Base-by-base conservation (phyloP, 768 basidiomycete species). In the Phaeolepiota aurea region DNA sequence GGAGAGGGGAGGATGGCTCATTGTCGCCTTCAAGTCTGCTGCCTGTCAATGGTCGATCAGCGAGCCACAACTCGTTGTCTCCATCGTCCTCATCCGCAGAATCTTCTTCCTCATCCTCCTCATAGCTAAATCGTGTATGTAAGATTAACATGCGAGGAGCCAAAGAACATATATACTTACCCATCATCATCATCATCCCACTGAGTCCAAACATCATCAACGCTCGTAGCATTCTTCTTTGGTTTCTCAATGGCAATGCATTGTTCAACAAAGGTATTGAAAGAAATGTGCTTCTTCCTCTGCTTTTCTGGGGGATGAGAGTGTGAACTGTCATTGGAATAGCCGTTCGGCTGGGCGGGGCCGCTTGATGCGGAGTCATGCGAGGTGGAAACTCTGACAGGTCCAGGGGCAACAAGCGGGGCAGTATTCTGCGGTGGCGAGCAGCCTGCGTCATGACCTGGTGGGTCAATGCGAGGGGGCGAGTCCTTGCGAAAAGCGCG, bases 201-300 rank as follows among this genome's bases (percentile, higher is more conserved):
- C 12, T 50, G 44, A 40, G 41, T 38, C 32, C 42, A 31, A 39
- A 31, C 31, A 25, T 45, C 59, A 43, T 52, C 59, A 51, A 55
- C 56, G 32, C 50, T 53, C 9, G 54, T 55, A 13, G 48, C 52
- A 37, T 54, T 62, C 41, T 62, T 63, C 50, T 71, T 68, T 1
- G 86, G 87, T 51, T 82, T 82, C 54, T 89, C 87, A 55, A 90
- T 87, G 32, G 87, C 82, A 44, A 99, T 94, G 55, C 79, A 91
- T 58, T 97, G 94, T 58, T 96, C 87, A 28, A 99, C 94, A 56
- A 93, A 96, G 0, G 93, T 94, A 61, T 97, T 98, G 74, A 98
- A 98, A 51, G 76, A 84, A 65, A 98, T 97, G 58, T 96, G 94
- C 48, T 82, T 82, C 66, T 82, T 87, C 69, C 80, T 82, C 44